Evolutionary conservation across 108 stramenopile species (phyloP), one percentile per base, ranked within the genome.

Genomic region (Pseudonitzschia pungens): DNA sequence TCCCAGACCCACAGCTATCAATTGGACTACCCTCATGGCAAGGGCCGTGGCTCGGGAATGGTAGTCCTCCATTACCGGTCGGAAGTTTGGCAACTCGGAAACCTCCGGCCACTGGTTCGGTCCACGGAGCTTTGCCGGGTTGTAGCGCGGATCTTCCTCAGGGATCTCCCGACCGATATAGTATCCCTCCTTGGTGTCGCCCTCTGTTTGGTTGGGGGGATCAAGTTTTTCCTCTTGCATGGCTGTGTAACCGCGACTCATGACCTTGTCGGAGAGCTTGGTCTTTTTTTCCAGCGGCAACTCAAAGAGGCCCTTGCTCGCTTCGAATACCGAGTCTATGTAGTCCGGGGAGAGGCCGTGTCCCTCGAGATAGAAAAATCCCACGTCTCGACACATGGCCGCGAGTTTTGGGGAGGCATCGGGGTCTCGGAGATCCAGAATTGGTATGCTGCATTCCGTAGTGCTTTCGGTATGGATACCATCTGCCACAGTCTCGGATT

Each of bases 121-220:
- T 4, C 88, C 88, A 5, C 50, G 33, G 11, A 89, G 68, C 59
- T 86, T 89, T 26, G 71, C 29, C 28, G 68, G 72, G 73, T 84
- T 68, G 52, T 84, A 84, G 16, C 62, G 57, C 42, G 76, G 74
- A 22, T 81, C 70, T 27, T 72, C 72, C 21, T 41, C 54, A 9
- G 76, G 70, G 2, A 92, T 73, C 28, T 92, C 87, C 22, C 73
- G 72, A 27, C 77, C 85, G 15, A 93, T 79, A 60, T 93, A 93
- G 71, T 77, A 93, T 11, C 92, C 88, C 69, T 93, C 92, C 79
- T 93, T 88, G 26, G 87, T 86, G 71, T 88, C 91, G 4, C 85
- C 86, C 36, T 73, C 52, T 22, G 33, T 59, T 40, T 84, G 78
- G 26, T 54, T 28, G 0, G 20, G 11, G 22, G 74, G 86, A 70